Percentiles rank a stretch among this genome's conserved stretches.
phyloP scores from a whole-genome alignment of 805 yeast genomes.

The Maudiozyma barnettii region DNA sequence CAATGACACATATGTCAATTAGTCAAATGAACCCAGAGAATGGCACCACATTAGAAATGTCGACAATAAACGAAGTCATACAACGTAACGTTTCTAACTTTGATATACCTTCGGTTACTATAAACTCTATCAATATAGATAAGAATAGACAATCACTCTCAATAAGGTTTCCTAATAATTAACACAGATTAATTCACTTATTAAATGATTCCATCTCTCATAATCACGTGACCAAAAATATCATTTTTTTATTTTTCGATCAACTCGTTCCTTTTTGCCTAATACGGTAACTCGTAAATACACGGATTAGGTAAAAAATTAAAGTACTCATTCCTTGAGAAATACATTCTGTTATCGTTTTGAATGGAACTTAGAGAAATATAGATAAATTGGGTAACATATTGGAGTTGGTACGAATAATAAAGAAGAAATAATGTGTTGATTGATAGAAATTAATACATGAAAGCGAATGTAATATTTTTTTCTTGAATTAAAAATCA shows the following conservation, averaged over 20 bases:
- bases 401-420: too few relatives aligned
- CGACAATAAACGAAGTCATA: not conserved
- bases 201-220: too few relatives aligned
- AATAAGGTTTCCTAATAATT: not conserved
- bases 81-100: not conserved
- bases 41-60: not conserved
- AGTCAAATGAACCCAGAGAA: not conserved
- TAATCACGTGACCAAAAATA: not conserved
- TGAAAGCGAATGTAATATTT: not conserved
- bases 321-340: not conserved
- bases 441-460: not conserved
- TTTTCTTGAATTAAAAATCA: not conserved
- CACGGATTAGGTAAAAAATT: not conserved
- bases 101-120: not conserved
- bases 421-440: not conserved
- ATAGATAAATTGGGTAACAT: too few relatives aligned
- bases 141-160: conserved; percentile 2
- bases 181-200: too few relatives aligned
- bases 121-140: conserved; percentile 1
- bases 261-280: not conserved
- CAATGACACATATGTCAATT: not conserved
- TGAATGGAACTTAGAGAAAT: not conserved
- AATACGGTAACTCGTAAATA: not conserved
- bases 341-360: not conserved
- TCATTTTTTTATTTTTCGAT: not conserved